phyloP scores from a whole-genome alignment of 2,329 filamentous ascomycete species.

The Cordyceps fumosorosea region DNA sequence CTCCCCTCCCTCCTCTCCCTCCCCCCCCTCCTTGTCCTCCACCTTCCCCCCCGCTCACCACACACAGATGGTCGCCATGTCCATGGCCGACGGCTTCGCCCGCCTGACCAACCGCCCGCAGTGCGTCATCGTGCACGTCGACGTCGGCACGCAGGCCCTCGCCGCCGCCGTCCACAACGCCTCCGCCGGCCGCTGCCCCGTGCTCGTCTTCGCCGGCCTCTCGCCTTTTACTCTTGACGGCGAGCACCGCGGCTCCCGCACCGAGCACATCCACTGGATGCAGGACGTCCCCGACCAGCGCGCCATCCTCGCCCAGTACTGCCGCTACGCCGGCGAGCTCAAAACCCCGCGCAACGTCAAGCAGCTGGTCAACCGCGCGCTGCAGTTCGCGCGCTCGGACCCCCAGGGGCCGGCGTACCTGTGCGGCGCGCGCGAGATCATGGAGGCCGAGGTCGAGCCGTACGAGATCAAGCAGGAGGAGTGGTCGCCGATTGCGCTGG shows the following conservation, averaged over 20 bases:
- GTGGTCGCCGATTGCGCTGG: slow-evolving; percentile 66
- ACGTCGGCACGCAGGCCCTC: slow-evolving; percentile 74
- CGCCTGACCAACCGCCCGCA: slow-evolving; percentile 65
- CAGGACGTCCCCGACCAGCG: slow-evolving; percentile 80
- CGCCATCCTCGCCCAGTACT: slow-evolving; percentile 76
- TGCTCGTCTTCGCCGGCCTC: slow-evolving; percentile 72
- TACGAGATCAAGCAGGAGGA: slow-evolving; percentile 61
- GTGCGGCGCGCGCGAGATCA: slow-evolving; percentile 69
- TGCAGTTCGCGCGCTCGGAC: slow-evolving; percentile 73
- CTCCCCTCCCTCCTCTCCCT: not conserved
- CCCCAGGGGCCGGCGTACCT: slow-evolving; percentile 78
- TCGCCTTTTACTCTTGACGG: slow-evolving; percentile 73
- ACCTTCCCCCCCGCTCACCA: not conserved
- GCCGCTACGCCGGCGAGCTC: slow-evolving; percentile 74
- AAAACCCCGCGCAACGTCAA: slow-evolving; percentile 77
- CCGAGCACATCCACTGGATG: slow-evolving; percentile 83
- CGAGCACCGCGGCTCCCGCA: slow-evolving; percentile 68
- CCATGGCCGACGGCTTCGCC: slow-evolving; percentile 77
- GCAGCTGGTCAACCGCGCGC: slow-evolving; percentile 78
- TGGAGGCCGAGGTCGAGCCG: slow-evolving; percentile 76
- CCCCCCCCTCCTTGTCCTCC: not conserved
- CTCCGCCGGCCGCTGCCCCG: slow-evolving; percentile 64
- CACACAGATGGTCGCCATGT: slow-evolving; percentile 70
- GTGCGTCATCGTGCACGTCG: slow-evolving; percentile 73
- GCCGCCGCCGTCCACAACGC: slow-evolving; percentile 76